A percentile compares a stretch with the other conserved stretches of the same genome.
These are phyloP conservation scores for Nemania diffusa DNA, from an alignment of 2,329 filamentous ascomycete species.

Conservation along the genomic window DNA sequence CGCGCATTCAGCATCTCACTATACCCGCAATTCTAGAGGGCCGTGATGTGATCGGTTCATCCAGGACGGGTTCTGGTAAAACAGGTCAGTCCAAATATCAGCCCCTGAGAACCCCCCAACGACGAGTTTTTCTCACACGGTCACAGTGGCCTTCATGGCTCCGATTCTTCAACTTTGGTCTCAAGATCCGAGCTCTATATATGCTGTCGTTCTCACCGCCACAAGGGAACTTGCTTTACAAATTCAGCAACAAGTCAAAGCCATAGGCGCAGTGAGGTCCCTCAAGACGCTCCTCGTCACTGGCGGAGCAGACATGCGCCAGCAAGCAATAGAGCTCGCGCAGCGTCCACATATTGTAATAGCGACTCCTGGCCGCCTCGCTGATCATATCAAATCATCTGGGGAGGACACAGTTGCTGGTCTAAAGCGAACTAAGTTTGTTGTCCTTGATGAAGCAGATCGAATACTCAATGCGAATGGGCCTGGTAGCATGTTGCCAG, in stretches of 20 bases:
- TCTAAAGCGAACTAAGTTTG: constrained; percentile 79
- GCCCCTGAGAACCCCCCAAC: neutral
- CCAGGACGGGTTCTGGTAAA: constrained; percentile 95
- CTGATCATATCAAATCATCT: constrained; percentile 91
- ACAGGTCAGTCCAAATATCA: constrained; percentile 58
- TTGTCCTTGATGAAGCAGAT: constrained; percentile 97
- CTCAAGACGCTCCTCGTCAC: constrained; percentile 91
- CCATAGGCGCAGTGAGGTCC: constrained; percentile 86
- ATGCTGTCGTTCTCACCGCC: constrained; percentile 87
- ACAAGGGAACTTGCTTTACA: constrained; percentile 93
- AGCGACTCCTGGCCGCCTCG: constrained; percentile 90
- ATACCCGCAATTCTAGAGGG: constrained; percentile 94
- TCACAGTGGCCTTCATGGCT: constrained; percentile 83
- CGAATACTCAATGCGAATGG: constrained; percentile 79
- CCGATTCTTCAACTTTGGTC: constrained; percentile 96
- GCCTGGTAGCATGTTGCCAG: constrained; percentile 90
- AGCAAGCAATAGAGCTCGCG: constrained; percentile 85
- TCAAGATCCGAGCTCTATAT: constrained; percentile 90
- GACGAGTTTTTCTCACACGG: constrained; percentile 12
- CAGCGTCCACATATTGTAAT: constrained; percentile 91
- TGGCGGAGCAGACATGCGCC: constrained; percentile 90
- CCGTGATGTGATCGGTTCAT: constrained; percentile 82
- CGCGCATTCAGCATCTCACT: constrained; percentile 89
- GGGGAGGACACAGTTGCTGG: constrained; percentile 91
- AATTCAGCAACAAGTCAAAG: constrained; percentile 95